Base-by-base conservation (phyloP, 352 stramenopile genomes). In the Phytopythium boreale region DNA sequence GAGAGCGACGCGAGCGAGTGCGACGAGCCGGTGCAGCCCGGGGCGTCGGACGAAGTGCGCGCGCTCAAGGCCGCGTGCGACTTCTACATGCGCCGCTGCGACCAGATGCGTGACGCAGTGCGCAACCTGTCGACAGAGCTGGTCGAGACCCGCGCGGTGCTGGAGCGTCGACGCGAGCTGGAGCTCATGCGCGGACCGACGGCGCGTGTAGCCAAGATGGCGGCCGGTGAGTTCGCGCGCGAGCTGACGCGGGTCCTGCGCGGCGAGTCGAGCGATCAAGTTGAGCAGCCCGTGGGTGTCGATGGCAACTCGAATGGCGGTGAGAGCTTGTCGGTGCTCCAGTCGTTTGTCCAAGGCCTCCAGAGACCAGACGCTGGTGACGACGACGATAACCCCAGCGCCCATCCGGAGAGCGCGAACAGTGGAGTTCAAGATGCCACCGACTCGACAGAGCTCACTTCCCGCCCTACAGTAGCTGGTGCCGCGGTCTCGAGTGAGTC, bases 51-150 rank as follows among this genome's bases (percentile, higher is more conserved):
- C 4, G 47, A 59, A 8, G 37, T 56, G 27, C 22, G 67, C 4
- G 34, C 71, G 41, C 66, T 80, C n/a, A 68, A 47, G 62, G 39
- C 59, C 19, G 66, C 61, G 14, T 72, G 69, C 31, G 67, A 77
- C 34, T 66, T 59, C 53, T 73, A 77, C 57, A 73, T 77, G 62
- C 34, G 17, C 27, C 61, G 67, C 19, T 68, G 70, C 41, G 53
- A 71, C 14, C 36, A 51, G 46, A 57, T 80, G 11, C 26, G 49
- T 17, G 60, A 22, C 0, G 55, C 72, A 37, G 34, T 74, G 2
- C 59, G 67, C 20, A 50, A 58, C 36, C 29, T 76, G 14, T 69
- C 74, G 55, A 46, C 27, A 2, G 52, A 74, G 46, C 53, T 80
- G 53, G 68, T 76, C 43, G 57, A 72, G 44, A 57, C 47, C 10